Base-by-base conservation (phyloP, 371 early-diverging fungal species). In the Cokeromyces recurvatus region DNA sequence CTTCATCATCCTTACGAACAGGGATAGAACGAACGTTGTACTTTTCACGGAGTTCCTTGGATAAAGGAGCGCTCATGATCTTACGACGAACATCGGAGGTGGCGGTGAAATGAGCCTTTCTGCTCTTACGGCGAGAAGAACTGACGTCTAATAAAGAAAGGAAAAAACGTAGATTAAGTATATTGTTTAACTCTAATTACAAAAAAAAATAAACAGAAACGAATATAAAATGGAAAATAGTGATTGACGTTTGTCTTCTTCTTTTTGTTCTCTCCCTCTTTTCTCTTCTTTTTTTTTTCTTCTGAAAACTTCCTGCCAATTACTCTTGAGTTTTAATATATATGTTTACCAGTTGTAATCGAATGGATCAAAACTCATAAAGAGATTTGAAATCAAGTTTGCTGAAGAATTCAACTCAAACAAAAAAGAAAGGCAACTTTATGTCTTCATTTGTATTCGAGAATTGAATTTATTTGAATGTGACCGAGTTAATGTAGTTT, bases 21-120 rank as follows among this genome's bases (percentile, higher is more conserved):
- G 98, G 97, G 67, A 97, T 79, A 59, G 97, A 86, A 71, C 95
- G 92, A 60, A 76, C 94, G 69, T 89, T 77, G 88, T 97, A 80
- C 87, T 96, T 93, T 74, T 91, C 92, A 65, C 94, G 84, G 69
- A 98, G 87, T 66, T 96, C 98, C 94, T 98, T 98, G 77, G 91
- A 88, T 74, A 98, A 85, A 67, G 86, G 66, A 50, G 97, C 87
- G 74, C 89, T 87, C 97, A 98, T 94, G 75, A 97, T 90, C 84
- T 86, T 87, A 71, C 94, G 88, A 66, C 97, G 91, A 66, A 87
- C 77, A 80, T 79, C 77, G 58, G 96, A 95, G 59, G 97, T 92
- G 63, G 97, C 99, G 57, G 91, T 62, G 85, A 98, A 97, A 86
- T 98, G 97, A 67, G 97, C 97, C 88, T 92, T 92, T 77, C 97